Evolutionary conservation across 805 yeast genomes (phyloP), one percentile per base, ranked within the genome.

Genomic region (Vanderwaltozyma verrucispora): DNA sequence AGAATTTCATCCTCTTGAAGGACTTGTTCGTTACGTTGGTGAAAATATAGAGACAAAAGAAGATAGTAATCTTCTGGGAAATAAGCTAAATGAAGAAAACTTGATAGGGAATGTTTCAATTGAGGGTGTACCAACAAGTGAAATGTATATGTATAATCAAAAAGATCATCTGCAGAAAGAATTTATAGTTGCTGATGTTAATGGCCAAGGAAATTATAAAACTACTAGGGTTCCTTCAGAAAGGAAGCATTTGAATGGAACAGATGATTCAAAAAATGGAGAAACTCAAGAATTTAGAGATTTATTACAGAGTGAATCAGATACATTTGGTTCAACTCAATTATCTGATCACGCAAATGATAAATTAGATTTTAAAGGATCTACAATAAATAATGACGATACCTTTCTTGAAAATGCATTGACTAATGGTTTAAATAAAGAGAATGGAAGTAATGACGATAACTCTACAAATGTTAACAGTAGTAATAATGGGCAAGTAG

Each of bases 81-180:
- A 23, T 6, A 30, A 21, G n/a, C 4, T 13, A 12, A 21, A n/a
- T 20, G 16, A 12, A 8, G 33, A 14, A 20, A n/a, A 30, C 20
- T n/a, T 19, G 5, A 20, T 19, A 7, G 11, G 14, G n/a, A 21
- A 20, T 13, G 26, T n/a, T 4, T 7, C 11, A 4, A 19, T 30
- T 21, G 26, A 20, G 5, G 26, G n/a, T 11, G 14, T 4, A 17
- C 40, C 36, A 24, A 41, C 51, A 14, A 33, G 49, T 4, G 44
- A 45, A 7, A 40, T 50, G 15, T 50, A 46, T 31, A 37, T 50
- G 15, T 50, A n/a, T n/a, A n/a, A n/a, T n/a, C n/a, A n/a, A n/a
- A n/a, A n/a, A n/a, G n/a, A n/a, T n/a, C n/a, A n/a, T n/a, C n/a
- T n/a, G n/a, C n/a, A n/a, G n/a, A n/a, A n/a, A n/a, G n/a, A n/a